phyloP scores from a whole-genome alignment of 495 filamentous ascomycete species.

The Aspergillus campestris region DNA sequence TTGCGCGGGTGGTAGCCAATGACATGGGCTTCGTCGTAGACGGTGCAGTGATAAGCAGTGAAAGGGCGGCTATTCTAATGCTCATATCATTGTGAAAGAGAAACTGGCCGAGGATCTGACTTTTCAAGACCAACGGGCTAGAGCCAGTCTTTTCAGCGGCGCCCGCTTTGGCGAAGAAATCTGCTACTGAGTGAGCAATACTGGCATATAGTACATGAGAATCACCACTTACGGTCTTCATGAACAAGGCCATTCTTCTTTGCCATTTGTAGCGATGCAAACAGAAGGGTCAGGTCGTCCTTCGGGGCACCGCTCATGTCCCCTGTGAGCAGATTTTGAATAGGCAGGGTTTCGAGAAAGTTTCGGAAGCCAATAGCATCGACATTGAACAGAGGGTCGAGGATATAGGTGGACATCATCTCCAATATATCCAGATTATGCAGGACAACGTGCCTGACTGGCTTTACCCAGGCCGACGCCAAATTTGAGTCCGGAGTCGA shows the following conservation, averaged over 20 bases:
- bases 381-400: conserved; percentile 59
- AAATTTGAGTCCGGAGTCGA: conserved; percentile 6
- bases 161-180: conserved; percentile 21
- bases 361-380: conserved; percentile 42
- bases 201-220: no score
- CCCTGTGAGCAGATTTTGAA: conserved; percentile 32
- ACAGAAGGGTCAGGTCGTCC: conserved; percentile 51
- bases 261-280: conserved; percentile 64
- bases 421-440: conserved; percentile 49
- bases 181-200: conserved; percentile 15
- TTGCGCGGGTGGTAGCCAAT: conserved; percentile 43
- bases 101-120: conserved; percentile 33
- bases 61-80: conserved; percentile 66
- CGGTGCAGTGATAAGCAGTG: conserved; percentile 60
- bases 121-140: conserved; percentile 28
- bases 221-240: conserved; percentile 54
- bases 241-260: conserved; percentile 72
- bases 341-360: conserved; percentile 45
- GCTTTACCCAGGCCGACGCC: conserved; percentile 26
- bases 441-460: conserved; percentile 30
- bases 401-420: conserved; percentile 62
- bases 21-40: conserved; percentile 64
- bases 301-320: conserved; percentile 32
- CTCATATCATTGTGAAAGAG: conserved; percentile 56
- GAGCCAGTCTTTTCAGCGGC: conserved; percentile 8